These are phyloP conservation scores for Fusarium sarcochroum DNA, from an alignment of 2,329 filamentous ascomycete genomes.

Conservation along the genomic window DNA sequence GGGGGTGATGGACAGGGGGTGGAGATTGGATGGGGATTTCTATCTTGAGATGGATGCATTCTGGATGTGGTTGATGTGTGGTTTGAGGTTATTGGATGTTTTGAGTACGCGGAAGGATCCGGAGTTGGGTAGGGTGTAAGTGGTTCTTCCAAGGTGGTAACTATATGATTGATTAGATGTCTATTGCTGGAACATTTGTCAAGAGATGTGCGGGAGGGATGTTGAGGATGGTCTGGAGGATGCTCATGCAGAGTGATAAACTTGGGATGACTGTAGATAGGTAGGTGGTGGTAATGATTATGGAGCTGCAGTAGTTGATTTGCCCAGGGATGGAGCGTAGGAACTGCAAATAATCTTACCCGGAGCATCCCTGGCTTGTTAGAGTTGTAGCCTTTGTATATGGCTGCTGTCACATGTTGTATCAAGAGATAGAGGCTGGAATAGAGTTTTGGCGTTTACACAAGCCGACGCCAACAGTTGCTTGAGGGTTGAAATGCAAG, in stretches of 20 bases:
- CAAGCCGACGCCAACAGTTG: background rate
- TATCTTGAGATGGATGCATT: constrained; percentile 37
- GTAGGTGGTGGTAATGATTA: background rate
- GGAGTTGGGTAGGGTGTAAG: constrained; percentile 8
- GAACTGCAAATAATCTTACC: background rate
- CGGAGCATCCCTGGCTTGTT: background rate
- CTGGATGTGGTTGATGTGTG: constrained; percentile 9
- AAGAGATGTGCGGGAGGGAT: background rate
- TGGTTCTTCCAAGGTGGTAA: background rate
- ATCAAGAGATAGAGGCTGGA: background rate
- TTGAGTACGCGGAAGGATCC: constrained; percentile 16
- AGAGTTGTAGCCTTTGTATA: background rate
- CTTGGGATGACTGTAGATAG: background rate
- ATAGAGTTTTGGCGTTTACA: background rate
- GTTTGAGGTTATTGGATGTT: constrained; percentile 20
- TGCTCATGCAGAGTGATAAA: constrained; percentile 19
- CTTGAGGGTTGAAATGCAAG: background rate
- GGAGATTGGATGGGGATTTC: constrained; percentile 25
- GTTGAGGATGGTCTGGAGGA: background rate
- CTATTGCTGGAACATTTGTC: background rate
- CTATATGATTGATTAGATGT: constrained; percentile 21
- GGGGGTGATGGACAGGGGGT: constrained; percentile 25
- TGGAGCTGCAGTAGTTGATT: constrained; percentile 3
- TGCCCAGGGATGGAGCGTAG: background rate
- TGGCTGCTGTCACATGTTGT: constrained; percentile 18